Conservation (phyloP, 768 basidiomycete genomes). For the Amanita fuliginea region DNA sequence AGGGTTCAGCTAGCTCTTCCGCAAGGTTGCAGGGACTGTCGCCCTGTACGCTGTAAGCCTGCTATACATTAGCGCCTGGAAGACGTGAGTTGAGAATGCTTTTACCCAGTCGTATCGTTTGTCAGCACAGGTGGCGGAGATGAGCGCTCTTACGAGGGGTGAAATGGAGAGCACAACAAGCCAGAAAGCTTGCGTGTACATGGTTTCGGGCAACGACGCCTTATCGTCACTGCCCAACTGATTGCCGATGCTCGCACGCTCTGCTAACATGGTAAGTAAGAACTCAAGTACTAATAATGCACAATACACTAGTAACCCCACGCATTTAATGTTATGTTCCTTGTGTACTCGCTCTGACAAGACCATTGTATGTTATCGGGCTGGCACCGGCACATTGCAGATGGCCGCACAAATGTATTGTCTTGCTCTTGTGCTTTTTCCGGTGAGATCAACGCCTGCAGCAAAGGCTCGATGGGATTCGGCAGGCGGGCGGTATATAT, state of each 20-base stretch:
- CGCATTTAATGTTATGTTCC: not conserved
- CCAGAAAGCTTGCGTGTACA: not conserved
- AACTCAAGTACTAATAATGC: too few species aligned
- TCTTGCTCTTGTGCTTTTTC: not conserved
- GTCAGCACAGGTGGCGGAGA: not conserved
- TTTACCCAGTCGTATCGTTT: not conserved
- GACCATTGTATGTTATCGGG: not conserved
- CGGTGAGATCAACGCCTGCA: not conserved
- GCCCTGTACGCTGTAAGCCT: conserved; percentile 1
- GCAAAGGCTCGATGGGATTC: conserved; percentile 1
- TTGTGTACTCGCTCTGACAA: not conserved
- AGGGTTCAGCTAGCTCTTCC: not conserved
- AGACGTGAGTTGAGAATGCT: not conserved
- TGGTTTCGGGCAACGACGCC: not conserved
- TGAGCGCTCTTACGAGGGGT: not conserved
- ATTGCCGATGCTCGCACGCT: too few species aligned
- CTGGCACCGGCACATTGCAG: not conserved
- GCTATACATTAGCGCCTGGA: not conserved
- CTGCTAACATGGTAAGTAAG: not conserved
- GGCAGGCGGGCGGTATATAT: not conserved
- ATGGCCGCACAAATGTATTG: not conserved
- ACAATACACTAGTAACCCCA: conserved; percentile 4
- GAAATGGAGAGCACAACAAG: not conserved
- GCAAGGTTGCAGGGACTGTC: conserved; percentile 5
- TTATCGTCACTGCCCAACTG: not conserved